phyloP scores from a whole-genome alignment of 2,329 filamentous ascomycete species.

The Uncinocarpus reesii region DNA sequence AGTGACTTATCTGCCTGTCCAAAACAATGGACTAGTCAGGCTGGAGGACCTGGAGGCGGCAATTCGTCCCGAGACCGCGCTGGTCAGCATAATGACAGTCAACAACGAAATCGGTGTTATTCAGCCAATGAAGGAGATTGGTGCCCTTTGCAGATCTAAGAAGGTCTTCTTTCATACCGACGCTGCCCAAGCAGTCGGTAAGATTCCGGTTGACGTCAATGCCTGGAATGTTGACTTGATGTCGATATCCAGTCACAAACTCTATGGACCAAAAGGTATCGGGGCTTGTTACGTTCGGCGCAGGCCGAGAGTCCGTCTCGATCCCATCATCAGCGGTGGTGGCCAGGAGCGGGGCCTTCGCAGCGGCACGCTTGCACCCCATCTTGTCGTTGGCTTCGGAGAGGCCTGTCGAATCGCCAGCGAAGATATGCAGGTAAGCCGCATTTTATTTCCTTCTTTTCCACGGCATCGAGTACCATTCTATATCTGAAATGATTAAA shows the following conservation, averaged over 20 bases:
- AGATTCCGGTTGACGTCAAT: slow-evolving; percentile 93
- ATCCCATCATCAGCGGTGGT: slow-evolving; percentile 91
- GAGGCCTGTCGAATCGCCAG: slow-evolving; percentile 89
- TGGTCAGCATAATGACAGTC: slow-evolving; percentile 97
- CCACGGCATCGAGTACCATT: slow-evolving; percentile 14
- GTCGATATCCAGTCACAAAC: slow-evolving; percentile 98
- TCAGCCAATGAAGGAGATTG: slow-evolving; percentile 87
- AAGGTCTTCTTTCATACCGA: slow-evolving; percentile 99
- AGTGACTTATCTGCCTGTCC: slow-evolving; percentile 90
- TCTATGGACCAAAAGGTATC: slow-evolving; percentile 95
- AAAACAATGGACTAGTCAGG: slow-evolving; percentile 72
- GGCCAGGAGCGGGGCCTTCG: slow-evolving; percentile 91
- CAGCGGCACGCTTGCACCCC: slow-evolving; percentile 85
- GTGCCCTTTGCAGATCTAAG: slow-evolving; percentile 76
- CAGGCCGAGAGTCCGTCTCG: slow-evolving; percentile 82
- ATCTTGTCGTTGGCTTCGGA: slow-evolving; percentile 82
- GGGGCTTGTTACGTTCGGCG: slow-evolving; percentile 92
- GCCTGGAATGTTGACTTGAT: slow-evolving; percentile 97
- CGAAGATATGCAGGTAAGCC: slow-evolving; percentile 83
- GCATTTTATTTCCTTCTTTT: slow-evolving; percentile 17
- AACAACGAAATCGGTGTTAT: slow-evolving; percentile 99
- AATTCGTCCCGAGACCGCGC: slow-evolving; percentile 77
- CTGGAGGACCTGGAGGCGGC: slow-evolving; percentile 77
- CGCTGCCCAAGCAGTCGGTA: slow-evolving; percentile 93
- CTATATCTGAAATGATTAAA: slow-evolving; percentile 56